These are phyloP conservation scores for Debaryomyces maramus DNA, from an alignment of 805 yeast species.

Conservation along the genomic window DNA sequence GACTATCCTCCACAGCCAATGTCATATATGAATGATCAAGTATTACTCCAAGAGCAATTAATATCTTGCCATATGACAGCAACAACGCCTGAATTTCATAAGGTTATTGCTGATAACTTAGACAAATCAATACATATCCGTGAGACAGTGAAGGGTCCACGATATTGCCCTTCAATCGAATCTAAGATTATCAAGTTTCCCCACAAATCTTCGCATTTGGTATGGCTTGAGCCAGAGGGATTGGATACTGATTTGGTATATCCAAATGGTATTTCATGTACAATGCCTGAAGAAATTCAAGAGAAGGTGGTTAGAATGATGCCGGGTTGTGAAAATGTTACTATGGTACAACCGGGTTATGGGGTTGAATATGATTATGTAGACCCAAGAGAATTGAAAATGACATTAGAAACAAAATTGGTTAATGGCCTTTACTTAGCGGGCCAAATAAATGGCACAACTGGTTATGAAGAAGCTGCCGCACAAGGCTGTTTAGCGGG, in stretches of 20 bases:
- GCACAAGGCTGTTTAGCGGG: constrained; percentile 97
- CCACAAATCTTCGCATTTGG: constrained; percentile 70
- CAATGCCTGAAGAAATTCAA: constrained; percentile 95
- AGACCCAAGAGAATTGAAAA: constrained; percentile 83
- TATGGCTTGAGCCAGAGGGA: constrained; percentile 98
- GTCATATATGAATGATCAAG: constrained; percentile 76
- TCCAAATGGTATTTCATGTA: constrained; percentile 94
- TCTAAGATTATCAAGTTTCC: constrained; percentile 81
- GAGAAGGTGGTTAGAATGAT: constrained; percentile 68
- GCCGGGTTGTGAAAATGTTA: constrained; percentile 84
- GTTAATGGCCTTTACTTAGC: constrained; percentile 82
- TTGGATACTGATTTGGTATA: constrained; percentile 81
- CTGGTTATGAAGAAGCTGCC: constrained; percentile 99
- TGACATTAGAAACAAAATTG: constrained; percentile 77
- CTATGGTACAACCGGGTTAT: constrained; percentile 93
- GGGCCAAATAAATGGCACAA: constrained; percentile 98
- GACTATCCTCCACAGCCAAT: constrained; percentile 87
- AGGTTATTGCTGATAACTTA: constrained; percentile 64
- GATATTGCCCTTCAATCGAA: constrained; percentile 97
- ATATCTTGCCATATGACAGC: constrained; percentile 72
- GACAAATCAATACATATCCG: constrained; percentile 85
- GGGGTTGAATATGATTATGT: constrained; percentile 99
- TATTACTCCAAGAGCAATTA: constrained; percentile 57
- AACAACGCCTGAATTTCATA: constrained; percentile 76
- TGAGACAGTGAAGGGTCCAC: constrained; percentile 93